A percentile compares a stretch with the other conserved stretches of the same genome.
Evolutionary conservation across 2,329 filamentous ascomycete genomes (phyloP).

Genomic region (Penicillium griseofulvum): DNA sequence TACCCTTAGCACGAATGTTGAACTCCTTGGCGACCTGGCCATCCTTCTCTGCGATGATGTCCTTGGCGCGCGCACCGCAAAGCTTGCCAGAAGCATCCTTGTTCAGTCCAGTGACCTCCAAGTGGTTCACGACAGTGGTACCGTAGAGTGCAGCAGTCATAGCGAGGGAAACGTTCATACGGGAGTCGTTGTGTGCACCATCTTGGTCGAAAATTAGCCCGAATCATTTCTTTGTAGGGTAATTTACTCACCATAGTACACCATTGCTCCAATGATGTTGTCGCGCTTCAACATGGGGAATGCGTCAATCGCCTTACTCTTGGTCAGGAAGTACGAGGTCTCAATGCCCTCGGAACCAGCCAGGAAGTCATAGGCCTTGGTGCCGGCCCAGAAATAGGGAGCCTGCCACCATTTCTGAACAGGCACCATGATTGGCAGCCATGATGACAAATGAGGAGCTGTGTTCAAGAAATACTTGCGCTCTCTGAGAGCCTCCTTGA

Average conservation of each 20-base stretch:
- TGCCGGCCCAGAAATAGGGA: conserved; percentile 68
- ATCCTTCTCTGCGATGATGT: conserved; percentile 65
- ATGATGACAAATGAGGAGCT: conserved; percentile 75
- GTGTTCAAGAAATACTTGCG: conserved; percentile 80
- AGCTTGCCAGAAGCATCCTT: conserved; percentile 72
- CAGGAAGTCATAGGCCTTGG: conserved; percentile 80
- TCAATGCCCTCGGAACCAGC: conserved; percentile 85
- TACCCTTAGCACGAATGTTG: conserved; percentile 70
- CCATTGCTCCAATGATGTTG: conserved; percentile 73
- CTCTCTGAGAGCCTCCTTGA: conserved; percentile 78
- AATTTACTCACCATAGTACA: conserved; percentile 67
- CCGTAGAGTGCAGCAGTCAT: conserved; percentile 89
- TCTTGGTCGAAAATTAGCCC: conserved; percentile 47
- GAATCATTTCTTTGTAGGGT: not conserved
- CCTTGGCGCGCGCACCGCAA: conserved; percentile 70
- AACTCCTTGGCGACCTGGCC: conserved; percentile 64
- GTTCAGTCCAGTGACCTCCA: conserved; percentile 73
- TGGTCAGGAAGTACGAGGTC: conserved; percentile 82
- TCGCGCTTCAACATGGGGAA: conserved; percentile 86
- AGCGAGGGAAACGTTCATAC: conserved; percentile 86
- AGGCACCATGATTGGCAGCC: conserved; percentile 80
- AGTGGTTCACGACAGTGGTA: conserved; percentile 76
- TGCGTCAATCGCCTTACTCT: conserved; percentile 79
- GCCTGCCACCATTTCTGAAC: conserved; percentile 81
- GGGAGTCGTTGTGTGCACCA: conserved; percentile 86